Conservation (phyloP, 2,329 filamentous ascomycete species). For the Fusarium sp. region DNA sequence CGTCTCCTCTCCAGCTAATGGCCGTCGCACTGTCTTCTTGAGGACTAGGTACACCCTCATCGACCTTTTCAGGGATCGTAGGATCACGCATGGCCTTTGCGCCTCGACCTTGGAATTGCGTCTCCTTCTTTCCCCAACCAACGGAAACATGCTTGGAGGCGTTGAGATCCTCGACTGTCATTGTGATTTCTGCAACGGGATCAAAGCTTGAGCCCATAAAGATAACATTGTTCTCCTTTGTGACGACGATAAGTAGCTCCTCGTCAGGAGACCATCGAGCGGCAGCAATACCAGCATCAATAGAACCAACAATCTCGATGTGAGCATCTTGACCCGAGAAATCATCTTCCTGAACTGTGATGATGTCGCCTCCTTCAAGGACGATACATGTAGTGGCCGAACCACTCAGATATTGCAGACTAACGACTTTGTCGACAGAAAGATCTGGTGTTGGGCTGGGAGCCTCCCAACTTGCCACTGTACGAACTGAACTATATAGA, state of each 20-base stretch:
- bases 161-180: conserved; percentile 81
- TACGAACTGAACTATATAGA: conserved; percentile 44
- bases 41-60: conserved; percentile 80
- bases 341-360: conserved; percentile 78
- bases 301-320: conserved; percentile 94
- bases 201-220: conserved; percentile 96
- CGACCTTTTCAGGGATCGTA: conserved; percentile 91
- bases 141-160: conserved; percentile 95
- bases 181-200: conserved; percentile 77
- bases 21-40: conserved; percentile 77
- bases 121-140: conserved; percentile 98
- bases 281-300: conserved; percentile 90
- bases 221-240: conserved; percentile 80
- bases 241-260: conserved; percentile 86
- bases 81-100: conserved; percentile 89
- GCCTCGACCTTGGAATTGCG: conserved; percentile 93
- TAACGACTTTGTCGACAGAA: conserved; percentile 78
- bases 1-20: conserved; percentile 95
- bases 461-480: conserved; percentile 88
- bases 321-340: conserved; percentile 69
- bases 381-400: conserved; percentile 82
- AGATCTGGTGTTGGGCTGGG: conserved; percentile 82
- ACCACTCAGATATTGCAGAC: conserved; percentile 87
- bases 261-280: conserved; percentile 96
- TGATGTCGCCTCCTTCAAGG: conserved; percentile 89